Base-by-base conservation (phyloP, 1,139 yeast genomes). In the Candida sp. region DNA sequence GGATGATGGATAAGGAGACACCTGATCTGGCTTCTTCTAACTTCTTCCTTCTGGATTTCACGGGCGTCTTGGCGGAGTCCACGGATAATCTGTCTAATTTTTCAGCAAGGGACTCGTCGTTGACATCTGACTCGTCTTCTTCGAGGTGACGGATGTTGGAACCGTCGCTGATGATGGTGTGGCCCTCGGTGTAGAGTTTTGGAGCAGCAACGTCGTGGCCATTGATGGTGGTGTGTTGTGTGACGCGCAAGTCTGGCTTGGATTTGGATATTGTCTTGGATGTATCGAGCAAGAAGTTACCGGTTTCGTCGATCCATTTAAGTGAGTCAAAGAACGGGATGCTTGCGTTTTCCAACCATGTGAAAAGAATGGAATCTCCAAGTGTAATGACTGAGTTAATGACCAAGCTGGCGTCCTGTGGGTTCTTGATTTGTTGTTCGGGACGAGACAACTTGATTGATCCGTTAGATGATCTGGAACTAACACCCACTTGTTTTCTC, bases 131-230 rank as follows among this genome's bases (percentile, higher is more conserved):
- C 49, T 8, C 69, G 7, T 65, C 70, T n/a, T 62, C 68, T 39
- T 77, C 77, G 44, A 86, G 69, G 63, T 85, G 84, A 56, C 73
- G 75, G 52, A 84, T 76, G 60, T 88, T 86, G 54, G 80, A 80
- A 56, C 96, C 92, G 55, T 85, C 84, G 5, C 85, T 77, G 3
- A 88, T 78, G 30, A 81, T 76, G 1, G 96, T 85, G 55, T 82
- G 78, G 38, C 84, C 82, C 66, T 93, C 98, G 50, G 79, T 82
- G 66, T 92, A 94, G 30, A 73, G 78, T 45, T 74, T 78, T 1
- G 88, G 78, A 0, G 96, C 86, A 1, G 97, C 92, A 3, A 83
- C 65, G 69, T 90, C 97, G 53, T 81, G 84, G 4, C 90, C 91
- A 51, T 75, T 73, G 41, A 72, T 62, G 1, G 80, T 63, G 55